phyloP scores from a whole-genome alignment of 257 asterid species.

The Penstemon eatonii region DNA sequence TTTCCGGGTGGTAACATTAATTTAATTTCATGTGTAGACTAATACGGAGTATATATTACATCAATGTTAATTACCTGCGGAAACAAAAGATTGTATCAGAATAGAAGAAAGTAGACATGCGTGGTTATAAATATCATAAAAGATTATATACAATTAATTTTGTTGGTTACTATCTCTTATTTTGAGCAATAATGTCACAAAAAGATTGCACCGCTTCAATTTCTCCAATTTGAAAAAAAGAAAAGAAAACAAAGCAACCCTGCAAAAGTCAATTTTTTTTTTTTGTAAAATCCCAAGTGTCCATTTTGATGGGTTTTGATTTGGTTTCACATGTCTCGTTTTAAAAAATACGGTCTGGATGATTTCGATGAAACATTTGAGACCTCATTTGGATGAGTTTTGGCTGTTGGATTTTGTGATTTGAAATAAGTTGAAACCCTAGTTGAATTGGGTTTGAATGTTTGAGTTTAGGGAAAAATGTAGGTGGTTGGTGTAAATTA shows the following conservation, averaged over 20 bases:
- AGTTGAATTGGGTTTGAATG: too few relatives aligned
- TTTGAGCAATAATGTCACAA: background rate
- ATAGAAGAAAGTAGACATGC: background rate
- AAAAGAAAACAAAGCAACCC: too few relatives aligned
- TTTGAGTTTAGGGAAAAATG: too few relatives aligned
- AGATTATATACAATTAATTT: background rate
- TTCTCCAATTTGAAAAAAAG: too few relatives aligned
- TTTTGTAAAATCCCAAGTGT: too few relatives aligned
- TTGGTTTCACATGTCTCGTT: background rate
- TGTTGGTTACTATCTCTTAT: background rate
- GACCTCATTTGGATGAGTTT: too few relatives aligned
- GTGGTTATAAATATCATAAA: background rate
- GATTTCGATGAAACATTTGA: background rate
- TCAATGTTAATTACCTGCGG: background rate
- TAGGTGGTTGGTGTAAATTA: too few relatives aligned
- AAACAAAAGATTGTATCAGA: background rate
- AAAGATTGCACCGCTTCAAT: background rate
- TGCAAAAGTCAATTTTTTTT: too few relatives aligned
- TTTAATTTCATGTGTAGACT: background rate
- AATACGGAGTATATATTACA: background rate
- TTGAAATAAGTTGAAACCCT: too few relatives aligned
- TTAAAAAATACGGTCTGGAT: background rate
- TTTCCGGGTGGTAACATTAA: background rate
- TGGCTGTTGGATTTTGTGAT: too few relatives aligned
- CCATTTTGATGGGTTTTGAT: too few relatives aligned